phyloP scores from a whole-genome alignment of 345 rosid species.

The Dimocarpus longan region DNA sequence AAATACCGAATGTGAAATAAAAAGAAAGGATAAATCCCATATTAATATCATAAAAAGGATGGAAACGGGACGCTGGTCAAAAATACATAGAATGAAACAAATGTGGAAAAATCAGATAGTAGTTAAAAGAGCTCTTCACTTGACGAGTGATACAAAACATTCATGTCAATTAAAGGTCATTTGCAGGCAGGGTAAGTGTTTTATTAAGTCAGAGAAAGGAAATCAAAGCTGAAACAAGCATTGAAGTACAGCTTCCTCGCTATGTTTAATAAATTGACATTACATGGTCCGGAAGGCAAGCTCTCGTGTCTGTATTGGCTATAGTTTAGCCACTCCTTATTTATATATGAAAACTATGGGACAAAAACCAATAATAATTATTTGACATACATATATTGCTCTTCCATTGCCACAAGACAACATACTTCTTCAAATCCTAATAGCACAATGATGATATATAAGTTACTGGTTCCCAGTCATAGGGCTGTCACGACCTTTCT shows the following conservation, averaged over 20 bases:
- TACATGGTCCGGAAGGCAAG: not conserved
- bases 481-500: conserved; percentile 54
- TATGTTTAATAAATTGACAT: not conserved
- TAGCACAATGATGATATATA: not conserved
- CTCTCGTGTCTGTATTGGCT: not conserved
- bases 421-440: not conserved
- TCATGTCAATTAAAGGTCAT: no score
- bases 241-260: not conserved
- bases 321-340: not conserved
- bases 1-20: no score
- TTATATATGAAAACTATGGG: not conserved
- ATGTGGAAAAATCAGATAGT: no score
- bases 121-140: no score
- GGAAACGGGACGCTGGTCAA: no score
- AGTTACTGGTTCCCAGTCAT: conserved; percentile 60
- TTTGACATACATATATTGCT: not conserved
- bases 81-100: no score
- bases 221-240: not conserved
- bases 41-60: no score
- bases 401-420: not conserved
- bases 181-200: not conserved
- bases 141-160: no score
- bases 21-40: no score
- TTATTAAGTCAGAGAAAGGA: no score
- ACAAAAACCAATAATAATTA: not conserved